These are phyloP conservation scores for Aspergillus uvarum DNA, from an alignment of 2,329 filamentous ascomycete genomes.

Conservation along the genomic window DNA sequence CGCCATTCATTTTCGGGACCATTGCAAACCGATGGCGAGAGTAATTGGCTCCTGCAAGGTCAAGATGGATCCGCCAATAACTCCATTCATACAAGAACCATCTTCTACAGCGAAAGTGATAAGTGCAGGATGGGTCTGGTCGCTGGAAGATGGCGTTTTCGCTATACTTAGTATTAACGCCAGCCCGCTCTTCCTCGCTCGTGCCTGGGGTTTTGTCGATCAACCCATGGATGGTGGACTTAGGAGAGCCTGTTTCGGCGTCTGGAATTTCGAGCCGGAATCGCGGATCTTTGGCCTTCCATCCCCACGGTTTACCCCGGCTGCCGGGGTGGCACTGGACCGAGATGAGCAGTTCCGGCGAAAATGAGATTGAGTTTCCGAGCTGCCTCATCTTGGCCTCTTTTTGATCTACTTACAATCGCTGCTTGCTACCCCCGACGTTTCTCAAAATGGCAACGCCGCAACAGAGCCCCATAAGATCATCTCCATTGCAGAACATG, in stretches of 20 bases:
- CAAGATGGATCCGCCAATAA: not conserved
- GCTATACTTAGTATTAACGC: too few relatives aligned
- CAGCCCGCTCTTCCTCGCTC: not conserved
- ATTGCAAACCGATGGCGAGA: not conserved
- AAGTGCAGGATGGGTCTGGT: not conserved
- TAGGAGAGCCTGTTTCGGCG: not conserved
- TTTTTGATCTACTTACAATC: not conserved
- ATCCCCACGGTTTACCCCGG: not conserved
- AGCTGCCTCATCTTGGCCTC: not conserved
- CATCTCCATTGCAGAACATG: not conserved
- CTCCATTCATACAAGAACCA: not conserved
- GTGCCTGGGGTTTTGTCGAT: not conserved
- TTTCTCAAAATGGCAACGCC: too few relatives aligned
- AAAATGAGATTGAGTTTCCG: not conserved
- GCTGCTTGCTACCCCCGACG: too few relatives aligned
- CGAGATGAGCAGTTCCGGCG: not conserved
- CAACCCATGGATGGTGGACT: not conserved
- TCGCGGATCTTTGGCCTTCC: not conserved
- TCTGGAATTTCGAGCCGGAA: not conserved
- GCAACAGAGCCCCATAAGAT: not conserved
- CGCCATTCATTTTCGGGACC: constrained; percentile 2
- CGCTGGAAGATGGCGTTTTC: not conserved
- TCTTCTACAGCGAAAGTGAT: not conserved
- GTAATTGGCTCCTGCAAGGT: not conserved
- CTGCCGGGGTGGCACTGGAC: not conserved